Evolutionary conservation across 805 yeast genomes (phyloP), one percentile per base, ranked within the genome.

Genomic region (Tetrapisispora namnaoensis): DNA sequence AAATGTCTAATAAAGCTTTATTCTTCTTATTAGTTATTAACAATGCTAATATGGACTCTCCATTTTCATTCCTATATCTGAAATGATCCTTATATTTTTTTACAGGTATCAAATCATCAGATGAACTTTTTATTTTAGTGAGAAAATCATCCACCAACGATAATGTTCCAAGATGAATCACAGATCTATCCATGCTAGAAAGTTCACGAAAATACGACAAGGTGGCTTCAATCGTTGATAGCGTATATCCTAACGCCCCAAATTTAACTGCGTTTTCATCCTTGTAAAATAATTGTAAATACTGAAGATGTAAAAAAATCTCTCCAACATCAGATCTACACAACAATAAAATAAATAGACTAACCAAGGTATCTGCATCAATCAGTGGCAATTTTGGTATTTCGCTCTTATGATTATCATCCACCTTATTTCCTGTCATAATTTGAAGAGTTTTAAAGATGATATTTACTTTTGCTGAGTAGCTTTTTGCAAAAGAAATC

Each of bases 181-280:
- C 14, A 28, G 20, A 28, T 18, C 24, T 35, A 16, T 41, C 18
- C 4, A 3, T 6, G 17, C 21, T 27, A 2, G 11, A 18, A n/a
- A 36, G 47, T 16, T 55, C 50, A 34, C 66, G 66, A n/a, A 88
- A 69, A 58, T 83, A 91, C 49, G 69, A 78, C 9, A 87, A 58
- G 0, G 86, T 95, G 0, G 89, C 95, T 56, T 89, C 95, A 41
- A 89, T 70, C 6, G 95, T 87, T 42, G 95, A 83, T 14, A 88
- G 55, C 1, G 89, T 82, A 61, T 91, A 91, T 11, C 86, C 95
- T 30, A 77, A 63, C 22, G 77, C 70, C 0, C 96, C 96, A 3
- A 71, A 60, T 39, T 73, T 77, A 8, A 71, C 58, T 37, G 71
- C 72, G n/a, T 65, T 67, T n/a, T 58, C 55, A 35, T 53, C 48